Evolutionary conservation across 306 rosid species (phyloP), one percentile per base, ranked within the genome.

Genomic region (Gastrolobium villosum): DNA sequence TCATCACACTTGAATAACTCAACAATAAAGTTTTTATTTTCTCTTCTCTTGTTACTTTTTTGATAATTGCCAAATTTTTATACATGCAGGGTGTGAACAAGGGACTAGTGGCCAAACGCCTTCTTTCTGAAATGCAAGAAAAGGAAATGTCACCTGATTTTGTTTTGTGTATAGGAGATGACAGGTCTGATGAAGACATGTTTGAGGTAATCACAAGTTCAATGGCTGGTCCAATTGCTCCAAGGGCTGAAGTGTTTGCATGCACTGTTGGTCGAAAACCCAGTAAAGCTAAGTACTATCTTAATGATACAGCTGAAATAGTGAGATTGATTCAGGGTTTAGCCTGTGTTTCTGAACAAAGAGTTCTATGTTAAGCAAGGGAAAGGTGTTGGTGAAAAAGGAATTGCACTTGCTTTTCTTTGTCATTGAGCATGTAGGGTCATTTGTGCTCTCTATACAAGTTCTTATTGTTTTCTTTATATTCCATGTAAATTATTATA

Each of bases 121-220:
- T 88, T 69, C 92, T 94, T 35, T 72, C 52, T 46, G 72, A 91
- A 2, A 88, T 89, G 94, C 78, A 50, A 67, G 85, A 87, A 81
- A 90, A 65, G 70, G 90, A 83, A 13, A 89, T 78, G 74, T 86
- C 62, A 46, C 96, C 96, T 11, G 97, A 94, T 74, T 91, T 94
- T 45, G 92, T 94, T 70, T 81, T 94, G 37, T 94, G 98, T 46
- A 91, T 94, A 48, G 98, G 98, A 49, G 98, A 94, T 63, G 97
- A 94, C 84, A 83, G 96, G 69, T 94, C 98, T 0, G 97, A 91
- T 1, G 98, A 94, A 82, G 98, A 94, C 70, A 91, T 94, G 98
- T 94, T 94, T 5, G 96, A 90, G 80, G 84, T 76, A 7, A 80
- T 84, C 37, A 56, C 65, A 10, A 70, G 84, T 11, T 78, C 84